phyloP scores from a whole-genome alignment of 2,329 filamentous ascomycete species.

The Beauveria varroae region DNA sequence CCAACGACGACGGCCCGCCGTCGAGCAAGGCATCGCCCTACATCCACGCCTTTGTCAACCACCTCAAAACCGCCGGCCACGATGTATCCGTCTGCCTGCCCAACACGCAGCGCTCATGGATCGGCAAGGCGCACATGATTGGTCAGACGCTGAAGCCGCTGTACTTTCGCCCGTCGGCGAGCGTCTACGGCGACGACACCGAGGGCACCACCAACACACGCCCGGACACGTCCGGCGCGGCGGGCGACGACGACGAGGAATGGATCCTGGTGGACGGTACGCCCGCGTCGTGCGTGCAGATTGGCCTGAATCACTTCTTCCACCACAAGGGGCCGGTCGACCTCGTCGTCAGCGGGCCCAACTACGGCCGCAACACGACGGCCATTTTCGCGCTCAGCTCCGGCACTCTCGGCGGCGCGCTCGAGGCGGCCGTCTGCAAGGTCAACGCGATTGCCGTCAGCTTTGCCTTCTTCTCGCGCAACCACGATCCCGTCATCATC shows the following conservation, averaged over 20 bases:
- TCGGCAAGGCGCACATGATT: constrained; percentile 95
- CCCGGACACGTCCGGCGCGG: constrained; percentile 37
- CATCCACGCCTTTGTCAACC: constrained; percentile 64
- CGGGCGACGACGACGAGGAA: constrained; percentile 53
- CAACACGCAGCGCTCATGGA: constrained; percentile 91
- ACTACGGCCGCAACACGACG: constrained; percentile 77
- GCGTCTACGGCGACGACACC: constrained; percentile 32
- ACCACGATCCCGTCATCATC: constrained; percentile 78
- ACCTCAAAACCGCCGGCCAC: constrained; percentile 69
- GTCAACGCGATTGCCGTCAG: constrained; percentile 71
- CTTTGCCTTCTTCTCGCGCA: constrained; percentile 81
- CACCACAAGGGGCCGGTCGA: constrained; percentile 63
- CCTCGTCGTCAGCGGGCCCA: constrained; percentile 71
- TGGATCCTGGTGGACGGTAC: constrained; percentile 79
- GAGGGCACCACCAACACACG: constrained; percentile 59
- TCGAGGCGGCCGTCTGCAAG: constrained; percentile 68
- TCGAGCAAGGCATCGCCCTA: constrained; percentile 73
- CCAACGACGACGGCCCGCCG: constrained; percentile 77
- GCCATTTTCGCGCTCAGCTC: constrained; percentile 71
- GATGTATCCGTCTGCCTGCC: constrained; percentile 87
- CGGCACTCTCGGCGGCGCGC: constrained; percentile 68
- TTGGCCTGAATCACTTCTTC: constrained; percentile 76
- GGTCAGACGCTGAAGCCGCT: constrained; percentile 76
- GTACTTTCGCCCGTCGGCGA: constrained; percentile 64
- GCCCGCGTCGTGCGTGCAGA: constrained; percentile 73